Evolutionary conservation across 164 flowering plant species (phyloP).

Genomic region (Vitis labrusca): DNA sequence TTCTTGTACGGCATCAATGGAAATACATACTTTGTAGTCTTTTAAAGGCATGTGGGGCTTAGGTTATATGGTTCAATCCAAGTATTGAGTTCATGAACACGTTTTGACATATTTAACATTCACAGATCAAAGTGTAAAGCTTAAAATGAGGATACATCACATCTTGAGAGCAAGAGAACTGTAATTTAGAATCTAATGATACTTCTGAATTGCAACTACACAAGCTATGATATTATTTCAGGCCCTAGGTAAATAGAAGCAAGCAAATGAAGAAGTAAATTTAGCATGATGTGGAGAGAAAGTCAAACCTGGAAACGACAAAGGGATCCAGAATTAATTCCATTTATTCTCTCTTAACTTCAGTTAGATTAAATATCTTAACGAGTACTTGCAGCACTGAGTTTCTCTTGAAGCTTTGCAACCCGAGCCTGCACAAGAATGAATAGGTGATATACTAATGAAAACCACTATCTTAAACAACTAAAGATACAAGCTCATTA

Average conservation of each 20-base stretch:
- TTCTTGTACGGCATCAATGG: no score
- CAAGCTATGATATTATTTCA: neutral
- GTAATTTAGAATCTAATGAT: neutral
- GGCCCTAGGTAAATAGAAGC: neutral
- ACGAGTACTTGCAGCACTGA: constrained; percentile 26
- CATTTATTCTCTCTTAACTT: neutral
- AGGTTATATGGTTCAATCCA: no score
- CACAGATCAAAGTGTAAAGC: no score
- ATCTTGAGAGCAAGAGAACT: neutral
- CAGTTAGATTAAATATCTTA: constrained; percentile 9
- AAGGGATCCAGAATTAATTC: neutral
- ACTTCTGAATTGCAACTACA: neutral
- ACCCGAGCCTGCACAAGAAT: constrained; percentile 37
- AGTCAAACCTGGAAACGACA: constrained; percentile 1
- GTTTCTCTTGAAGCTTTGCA: constrained; percentile 47
- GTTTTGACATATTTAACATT: no score
- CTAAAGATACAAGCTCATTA: no score
- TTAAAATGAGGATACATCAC: no score
- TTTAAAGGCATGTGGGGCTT: no score
- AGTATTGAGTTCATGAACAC: no score
- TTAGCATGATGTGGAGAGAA: neutral
- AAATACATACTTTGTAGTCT: no score
- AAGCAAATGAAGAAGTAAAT: neutral
- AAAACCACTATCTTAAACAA: no score
- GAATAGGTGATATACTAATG: neutral